Evolutionary conservation across 169 alveolate species (phyloP).

Genomic region (Cryptosporidium meleagridis): DNA sequence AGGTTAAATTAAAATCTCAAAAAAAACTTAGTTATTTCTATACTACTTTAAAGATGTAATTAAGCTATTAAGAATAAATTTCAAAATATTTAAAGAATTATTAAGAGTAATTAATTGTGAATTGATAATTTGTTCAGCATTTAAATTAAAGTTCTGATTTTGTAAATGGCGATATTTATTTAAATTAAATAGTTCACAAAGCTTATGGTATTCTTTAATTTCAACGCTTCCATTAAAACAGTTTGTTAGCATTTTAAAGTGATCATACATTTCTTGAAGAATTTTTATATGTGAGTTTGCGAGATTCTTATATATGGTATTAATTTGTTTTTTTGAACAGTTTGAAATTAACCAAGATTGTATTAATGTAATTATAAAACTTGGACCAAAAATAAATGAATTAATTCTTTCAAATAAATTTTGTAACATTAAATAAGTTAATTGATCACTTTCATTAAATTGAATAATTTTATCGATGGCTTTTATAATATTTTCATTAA

Average conservation of each 20-base stretch:
- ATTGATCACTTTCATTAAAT: background rate
- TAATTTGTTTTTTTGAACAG: constrained; percentile 43
- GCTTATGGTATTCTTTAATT: background rate
- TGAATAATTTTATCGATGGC: background rate
- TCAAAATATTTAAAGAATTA: background rate
- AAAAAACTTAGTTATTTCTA: background rate
- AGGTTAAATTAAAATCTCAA: background rate
- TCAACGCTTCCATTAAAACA: constrained; percentile 37
- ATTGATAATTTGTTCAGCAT: background rate
- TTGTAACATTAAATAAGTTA: background rate
- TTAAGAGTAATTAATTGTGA: constrained; percentile 22
- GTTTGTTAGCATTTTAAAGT: background rate
- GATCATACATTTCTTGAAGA: background rate
- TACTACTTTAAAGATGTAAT: background rate
- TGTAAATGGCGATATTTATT: background rate
- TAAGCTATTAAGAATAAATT: background rate
- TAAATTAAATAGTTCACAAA: background rate
- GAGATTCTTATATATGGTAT: background rate
- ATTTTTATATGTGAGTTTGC: background rate
- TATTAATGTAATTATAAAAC: background rate
- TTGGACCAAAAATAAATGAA: constrained; percentile 62
- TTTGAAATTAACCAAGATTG: constrained; percentile 28
- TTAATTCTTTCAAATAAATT: constrained; percentile 15
- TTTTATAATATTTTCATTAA: background rate
- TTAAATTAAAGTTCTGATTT: background rate